Evolutionary conservation across 768 basidiomycete genomes (phyloP).

Genomic region (Boletus huronensis): DNA sequence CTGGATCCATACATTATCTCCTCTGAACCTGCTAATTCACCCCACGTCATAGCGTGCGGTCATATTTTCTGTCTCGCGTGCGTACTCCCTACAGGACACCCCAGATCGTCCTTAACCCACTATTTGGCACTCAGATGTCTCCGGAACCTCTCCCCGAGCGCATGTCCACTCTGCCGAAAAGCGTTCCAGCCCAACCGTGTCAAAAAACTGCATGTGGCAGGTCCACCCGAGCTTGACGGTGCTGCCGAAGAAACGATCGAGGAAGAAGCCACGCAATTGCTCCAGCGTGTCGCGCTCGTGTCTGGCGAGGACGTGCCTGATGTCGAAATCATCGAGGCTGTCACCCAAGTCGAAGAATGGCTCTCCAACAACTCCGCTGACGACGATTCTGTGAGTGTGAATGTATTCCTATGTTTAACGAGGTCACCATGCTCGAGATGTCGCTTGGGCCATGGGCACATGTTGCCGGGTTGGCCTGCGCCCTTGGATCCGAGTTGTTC

Average conservation of each 20-base stretch:
- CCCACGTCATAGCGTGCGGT: constrained; percentile 73
- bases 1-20: constrained; percentile 56
- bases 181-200: constrained; percentile 51
- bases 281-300: constrained; percentile 35
- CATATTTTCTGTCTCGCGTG: constrained; percentile 72
- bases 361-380: constrained; percentile 41
- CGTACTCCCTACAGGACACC: constrained; percentile 29
- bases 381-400: constrained; percentile 33
- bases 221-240: constrained; percentile 37
- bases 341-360: constrained; percentile 51
- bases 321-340: constrained; percentile 36
- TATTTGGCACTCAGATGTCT: constrained; percentile 48
- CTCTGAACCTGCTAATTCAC: constrained; percentile 47
- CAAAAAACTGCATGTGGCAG: constrained; percentile 64
- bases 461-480: constrained; percentile 1
- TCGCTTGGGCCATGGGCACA: not conserved
- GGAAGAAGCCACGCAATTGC: constrained; percentile 34
- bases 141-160: constrained; percentile 43
- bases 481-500: constrained; percentile 21
- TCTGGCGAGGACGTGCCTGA: constrained; percentile 33
- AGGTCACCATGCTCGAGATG: not conserved
- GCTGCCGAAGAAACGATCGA: constrained; percentile 42
- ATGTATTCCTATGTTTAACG: constrained; percentile 1
- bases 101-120: constrained; percentile 12
- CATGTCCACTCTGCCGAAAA: constrained; percentile 69